Evolutionary conservation across 2,329 filamentous ascomycete genomes (phyloP).

Genomic region (Sarocladium strictum): DNA sequence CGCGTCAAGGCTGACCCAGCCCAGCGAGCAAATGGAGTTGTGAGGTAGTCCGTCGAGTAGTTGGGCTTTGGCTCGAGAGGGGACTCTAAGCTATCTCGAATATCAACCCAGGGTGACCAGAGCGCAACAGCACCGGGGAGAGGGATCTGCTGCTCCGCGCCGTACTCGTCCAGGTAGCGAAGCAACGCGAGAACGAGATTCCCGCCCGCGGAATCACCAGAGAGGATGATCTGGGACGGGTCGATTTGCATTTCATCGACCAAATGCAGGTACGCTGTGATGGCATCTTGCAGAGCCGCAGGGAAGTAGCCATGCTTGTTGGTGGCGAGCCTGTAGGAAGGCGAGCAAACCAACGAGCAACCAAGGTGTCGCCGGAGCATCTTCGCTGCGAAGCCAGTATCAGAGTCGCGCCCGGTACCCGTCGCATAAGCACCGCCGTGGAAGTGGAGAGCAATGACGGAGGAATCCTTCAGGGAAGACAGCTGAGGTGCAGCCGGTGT

Average conservation of each 20-base stretch:
- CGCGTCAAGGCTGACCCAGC: constrained; percentile 12
- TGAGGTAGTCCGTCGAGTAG: constrained; percentile 16
- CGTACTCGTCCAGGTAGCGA: constrained; percentile 20
- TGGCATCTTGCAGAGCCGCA: constrained; percentile 23
- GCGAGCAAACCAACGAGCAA: constrained; percentile 18
- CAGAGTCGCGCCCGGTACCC: constrained; percentile 21
- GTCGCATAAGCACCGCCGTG: constrained; percentile 27
- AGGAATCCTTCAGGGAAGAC: not conserved
- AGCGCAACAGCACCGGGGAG: constrained; percentile 18
- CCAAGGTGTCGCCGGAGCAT: constrained; percentile 17
- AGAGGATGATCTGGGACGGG: constrained; percentile 19
- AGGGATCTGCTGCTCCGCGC: constrained; percentile 9
- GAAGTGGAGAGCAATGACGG: constrained; percentile 19
- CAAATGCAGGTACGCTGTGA: constrained; percentile 23
- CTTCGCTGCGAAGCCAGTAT: constrained; percentile 19
- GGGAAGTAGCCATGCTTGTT: constrained; percentile 18
- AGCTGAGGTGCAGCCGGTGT: not conserved
- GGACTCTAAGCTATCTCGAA: constrained; percentile 14
- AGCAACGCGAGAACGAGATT: constrained; percentile 24
- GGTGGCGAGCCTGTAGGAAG: constrained; percentile 22
- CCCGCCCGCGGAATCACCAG: constrained; percentile 26
- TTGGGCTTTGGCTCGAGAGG: constrained; percentile 15
- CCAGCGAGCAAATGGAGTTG: constrained; percentile 15
- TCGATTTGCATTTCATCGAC: constrained; percentile 18
- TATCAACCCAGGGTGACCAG: constrained; percentile 20